Percentiles rank a stretch among this genome's conserved stretches.
phyloP scores from a whole-genome alignment of 169 alveolate genomes.

The Eimeria zaria region DNA sequence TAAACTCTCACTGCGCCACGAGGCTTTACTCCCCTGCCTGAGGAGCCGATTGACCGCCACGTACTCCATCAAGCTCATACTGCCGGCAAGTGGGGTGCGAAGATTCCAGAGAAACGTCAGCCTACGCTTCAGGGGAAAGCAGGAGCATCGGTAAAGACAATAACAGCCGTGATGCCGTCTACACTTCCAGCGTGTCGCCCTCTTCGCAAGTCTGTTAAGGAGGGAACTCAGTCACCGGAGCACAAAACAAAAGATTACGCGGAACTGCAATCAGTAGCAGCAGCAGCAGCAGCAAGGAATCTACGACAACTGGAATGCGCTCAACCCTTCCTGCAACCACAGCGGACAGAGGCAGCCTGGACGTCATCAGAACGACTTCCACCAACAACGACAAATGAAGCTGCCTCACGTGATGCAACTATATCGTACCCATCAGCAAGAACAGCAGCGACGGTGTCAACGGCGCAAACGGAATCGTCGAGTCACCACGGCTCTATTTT shows the following conservation, averaged over 20 bases:
- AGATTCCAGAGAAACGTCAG: neutral
- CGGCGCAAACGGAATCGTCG: neutral
- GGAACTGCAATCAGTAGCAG: neutral
- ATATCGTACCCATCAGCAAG: neutral
- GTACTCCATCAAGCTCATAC: neutral
- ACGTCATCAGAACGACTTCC: neutral
- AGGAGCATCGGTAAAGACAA: neutral
- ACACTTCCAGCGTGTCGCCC: neutral
- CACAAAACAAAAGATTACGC: neutral
- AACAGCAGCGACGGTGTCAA: neutral
- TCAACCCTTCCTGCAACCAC: neutral
- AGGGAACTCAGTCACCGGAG: neutral
- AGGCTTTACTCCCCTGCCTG: neutral
- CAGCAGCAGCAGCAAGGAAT: neutral
- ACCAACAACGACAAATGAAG: neutral
- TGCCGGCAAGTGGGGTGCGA: neutral
- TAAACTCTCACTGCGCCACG: neutral
- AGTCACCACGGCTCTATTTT: constrained; percentile 3
- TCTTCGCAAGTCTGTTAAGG: neutral
- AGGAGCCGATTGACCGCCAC: neutral
- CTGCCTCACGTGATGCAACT: neutral
- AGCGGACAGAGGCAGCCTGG: neutral
- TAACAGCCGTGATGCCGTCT: neutral
- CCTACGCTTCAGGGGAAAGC: neutral
- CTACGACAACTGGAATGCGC: neutral